Conservation (phyloP, 176 grass and related monocot species). For the Zizania latifolia region DNA sequence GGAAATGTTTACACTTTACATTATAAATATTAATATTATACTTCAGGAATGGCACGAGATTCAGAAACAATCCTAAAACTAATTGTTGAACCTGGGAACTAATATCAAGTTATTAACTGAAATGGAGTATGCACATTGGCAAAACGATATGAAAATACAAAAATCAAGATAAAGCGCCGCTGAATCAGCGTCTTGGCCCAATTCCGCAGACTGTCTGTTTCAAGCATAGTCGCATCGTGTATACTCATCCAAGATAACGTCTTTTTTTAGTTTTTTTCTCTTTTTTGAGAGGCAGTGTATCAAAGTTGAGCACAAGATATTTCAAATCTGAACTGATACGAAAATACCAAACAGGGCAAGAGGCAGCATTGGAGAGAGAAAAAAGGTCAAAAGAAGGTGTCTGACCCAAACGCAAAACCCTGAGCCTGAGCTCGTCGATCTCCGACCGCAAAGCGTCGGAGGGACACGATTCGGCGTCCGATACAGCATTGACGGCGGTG, state of each 20-base stretch:
- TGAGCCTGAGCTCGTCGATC: conserved; percentile 52
- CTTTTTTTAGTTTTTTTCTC: no score
- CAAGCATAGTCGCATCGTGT: neutral
- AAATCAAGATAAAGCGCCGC: neutral
- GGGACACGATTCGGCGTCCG: neutral
- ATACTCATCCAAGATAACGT: neutral
- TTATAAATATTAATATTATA: neutral
- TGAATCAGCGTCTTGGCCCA: neutral
- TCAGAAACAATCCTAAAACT: neutral
- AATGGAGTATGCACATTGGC: no score
- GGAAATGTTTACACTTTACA: neutral
- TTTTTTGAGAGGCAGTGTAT: neutral
- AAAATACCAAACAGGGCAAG: neutral
- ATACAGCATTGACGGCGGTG: conserved; percentile 28
- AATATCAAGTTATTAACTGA: no score
- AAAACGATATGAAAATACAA: neutral
- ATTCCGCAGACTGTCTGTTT: neutral
- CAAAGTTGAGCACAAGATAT: neutral
- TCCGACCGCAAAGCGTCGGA: conserved; percentile 33
- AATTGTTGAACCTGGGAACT: no score
- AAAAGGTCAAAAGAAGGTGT: neutral
- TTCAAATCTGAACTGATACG: neutral
- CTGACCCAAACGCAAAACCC: conserved; percentile 57
- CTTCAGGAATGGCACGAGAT: neutral
- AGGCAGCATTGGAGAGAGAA: neutral